These are phyloP conservation scores for Eruca vesicaria DNA, from an alignment of 441 rosid species.

Conservation along the genomic window DNA sequence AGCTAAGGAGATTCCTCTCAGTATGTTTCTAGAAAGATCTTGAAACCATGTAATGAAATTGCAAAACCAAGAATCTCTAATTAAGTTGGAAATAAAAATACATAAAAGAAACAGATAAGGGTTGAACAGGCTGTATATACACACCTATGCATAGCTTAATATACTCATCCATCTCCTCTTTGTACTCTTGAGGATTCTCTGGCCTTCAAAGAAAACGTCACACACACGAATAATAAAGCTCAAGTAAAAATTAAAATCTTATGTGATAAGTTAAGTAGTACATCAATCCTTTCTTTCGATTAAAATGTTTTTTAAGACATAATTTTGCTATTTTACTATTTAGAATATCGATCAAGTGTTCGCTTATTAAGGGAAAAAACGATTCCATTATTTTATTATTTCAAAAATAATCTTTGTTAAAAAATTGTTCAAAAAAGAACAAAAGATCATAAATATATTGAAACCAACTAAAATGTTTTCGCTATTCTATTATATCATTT, in stretches of 20 bases:
- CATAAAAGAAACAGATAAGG: neutral
- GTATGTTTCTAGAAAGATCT: constrained; percentile 70
- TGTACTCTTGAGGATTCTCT: constrained; percentile 48
- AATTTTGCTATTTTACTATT: neutral
- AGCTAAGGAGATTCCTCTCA: constrained; percentile 76
- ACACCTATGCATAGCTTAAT: constrained; percentile 66
- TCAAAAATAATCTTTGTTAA: too few species aligned
- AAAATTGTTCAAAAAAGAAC: neutral
- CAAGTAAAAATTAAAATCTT: neutral
- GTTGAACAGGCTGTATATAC: neutral
- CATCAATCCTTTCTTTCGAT: neutral
- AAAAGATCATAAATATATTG: neutral
- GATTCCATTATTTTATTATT: neutral
- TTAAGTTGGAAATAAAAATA: neutral
- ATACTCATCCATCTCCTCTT: constrained; percentile 62
- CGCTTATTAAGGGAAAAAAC: neutral
- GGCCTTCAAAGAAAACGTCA: constrained; percentile 51
- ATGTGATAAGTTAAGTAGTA: neutral
- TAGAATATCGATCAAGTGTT: neutral
- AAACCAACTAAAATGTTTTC: neutral
- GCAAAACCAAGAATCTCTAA: neutral
- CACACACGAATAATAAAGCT: neutral
- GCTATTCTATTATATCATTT: neutral
- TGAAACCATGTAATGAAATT: neutral
- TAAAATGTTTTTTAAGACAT: neutral